Base-by-base conservation (phyloP, 495 filamentous ascomycete species). In the Aspergillus sparsus region DNA sequence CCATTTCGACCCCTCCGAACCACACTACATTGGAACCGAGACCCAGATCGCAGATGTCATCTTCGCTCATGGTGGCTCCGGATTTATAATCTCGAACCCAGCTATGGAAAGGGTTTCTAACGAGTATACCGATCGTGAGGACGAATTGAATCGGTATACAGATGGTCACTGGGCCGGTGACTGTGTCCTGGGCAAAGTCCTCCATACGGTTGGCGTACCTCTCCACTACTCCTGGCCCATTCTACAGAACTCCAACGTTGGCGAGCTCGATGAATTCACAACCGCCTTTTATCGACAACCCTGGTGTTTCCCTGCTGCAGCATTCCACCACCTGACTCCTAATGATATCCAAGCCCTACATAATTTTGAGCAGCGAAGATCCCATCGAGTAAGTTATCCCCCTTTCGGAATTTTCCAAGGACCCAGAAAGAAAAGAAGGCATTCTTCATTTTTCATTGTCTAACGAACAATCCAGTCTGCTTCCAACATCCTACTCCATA, bases 1-100 rank as follows among this genome's bases (percentile, higher is more conserved):
- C 36, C 67, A 68, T 39, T 74, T 87, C 59, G 77, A 86, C 53
- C 68, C 79, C 15, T 68, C 59, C 0, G 73, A 83, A 58, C 78
- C 77, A 33, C 69, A 73, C 53, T 90, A 88, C 64, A 66, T 87
- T 35, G 87, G 88, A 21, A 85, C 83, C 37, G 78, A 83, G 53
- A 80, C 80, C 21, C 68, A 84, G 59, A 75, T 86, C 57, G 74
- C 77, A 31, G 72, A 80, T 36, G 78, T 81, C 13, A 64, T 76
- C 46, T 91, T 90, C 64, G 87, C 80, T 0, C 87, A 90, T 68
- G 86, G 87, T 41, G 88, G 87, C 0, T 85, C 83, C 12, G 88
- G 88, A 21, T 88, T 89, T 66, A 62, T 88, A 51, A 62, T 90
- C 51, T 88, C 85, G 8, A 75, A 82, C 46, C 80, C 77, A 1